Base-by-base conservation (phyloP, 2,329 filamentous ascomycete genomes). In the Alternaria novae-zelandiae region DNA sequence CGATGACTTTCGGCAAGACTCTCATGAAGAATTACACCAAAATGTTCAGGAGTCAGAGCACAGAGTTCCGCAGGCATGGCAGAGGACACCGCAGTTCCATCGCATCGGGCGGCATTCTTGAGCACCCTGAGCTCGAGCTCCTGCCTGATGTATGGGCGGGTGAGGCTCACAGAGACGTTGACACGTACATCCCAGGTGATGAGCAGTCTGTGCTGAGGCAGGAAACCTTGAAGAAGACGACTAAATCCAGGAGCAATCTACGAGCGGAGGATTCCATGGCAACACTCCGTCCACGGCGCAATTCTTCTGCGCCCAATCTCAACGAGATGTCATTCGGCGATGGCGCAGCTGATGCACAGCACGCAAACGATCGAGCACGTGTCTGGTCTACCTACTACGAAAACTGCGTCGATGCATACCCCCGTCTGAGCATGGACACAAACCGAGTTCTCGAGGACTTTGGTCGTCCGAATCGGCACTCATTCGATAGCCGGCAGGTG, bases 101-200 rank as follows among this genome's bases (percentile, higher is more conserved):
- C 13, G 72, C 81, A 0, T 75, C 78, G 13, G 78, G 81, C 15
- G 83, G 83, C 2, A 77, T 74, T n/a, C 68, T 85, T 4, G 77
- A 80, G 32, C 78, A 82, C 62, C 83, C 83, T 1, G 83, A 85
- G 57, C 71, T 85, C 54, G 83, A 85, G 66, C 74, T 85, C 6
- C 54, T 85, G 28, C 78, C 82, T 4, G 72, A 80, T 8, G 70
- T 82, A 1, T 79, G 74, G 72, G 62, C 65, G n/a, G 59, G 65
- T 2, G 58, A 53, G 4, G 57, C 57, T 2, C 61, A 60, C 7
- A 61, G 50, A 11, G 47, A 49, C 17, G 28, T 15, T 21, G 30
- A 57, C 21, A 28, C 6, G 10, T 47, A 43, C 1, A 30, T 50
- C 2, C 10, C 17, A 2, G 25, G 51, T 7, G 46, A 59, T 9